Base-by-base conservation (phyloP, 2,329 filamentous ascomycete genomes). In the Leptoxyphium fumago region DNA sequence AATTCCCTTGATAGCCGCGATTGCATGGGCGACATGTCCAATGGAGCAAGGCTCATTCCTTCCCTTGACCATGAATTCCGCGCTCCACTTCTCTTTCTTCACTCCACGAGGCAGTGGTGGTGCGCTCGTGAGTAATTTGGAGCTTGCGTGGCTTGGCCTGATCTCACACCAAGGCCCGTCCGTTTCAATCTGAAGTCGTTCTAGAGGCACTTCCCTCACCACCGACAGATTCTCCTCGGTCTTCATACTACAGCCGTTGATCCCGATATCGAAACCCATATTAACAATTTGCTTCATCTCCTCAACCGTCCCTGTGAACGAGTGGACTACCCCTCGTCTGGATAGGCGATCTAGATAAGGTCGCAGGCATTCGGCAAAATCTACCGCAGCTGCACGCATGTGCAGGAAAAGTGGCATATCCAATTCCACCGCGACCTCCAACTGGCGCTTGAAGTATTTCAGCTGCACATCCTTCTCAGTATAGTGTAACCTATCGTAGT, bases 101-200 rank as follows among this genome's bases (percentile, higher is more conserved):
- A 95, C 82, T 4, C 80, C 72, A 64, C 84, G 93, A 53, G 81
- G 91, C 29, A 85, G 67, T 43, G 78, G 72, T 0, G 82, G 80
- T 1, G 83, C 76, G 5, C 77, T 70, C 15, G 13, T 15, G 50
- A 83, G 63, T 51, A 81, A 82, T 62, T 81, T 82, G 55, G 81
- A 84, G 2, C 85, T 86, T 28, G 88, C 87, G 64, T 98, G 89
- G 28, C 77, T 85, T 1, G 87, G 81, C 18, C 91, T 73, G 46
- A 98, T 89, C 62, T 98, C 91, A 59, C 91, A 98, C 75, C 91
- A 98, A 2, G 91, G 91, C 2, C 91, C 91, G 60, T 98, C 91
- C 0, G 91, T 98, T 71, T 98, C 91, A 40, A 98, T 78, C 74
- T 96, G 93, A 43, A 98, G 64, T 40, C 80, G 69, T 45, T 88